phyloP scores from a whole-genome alignment of 2,329 filamentous ascomycete genomes.

The Salinomyces thailandicus region DNA sequence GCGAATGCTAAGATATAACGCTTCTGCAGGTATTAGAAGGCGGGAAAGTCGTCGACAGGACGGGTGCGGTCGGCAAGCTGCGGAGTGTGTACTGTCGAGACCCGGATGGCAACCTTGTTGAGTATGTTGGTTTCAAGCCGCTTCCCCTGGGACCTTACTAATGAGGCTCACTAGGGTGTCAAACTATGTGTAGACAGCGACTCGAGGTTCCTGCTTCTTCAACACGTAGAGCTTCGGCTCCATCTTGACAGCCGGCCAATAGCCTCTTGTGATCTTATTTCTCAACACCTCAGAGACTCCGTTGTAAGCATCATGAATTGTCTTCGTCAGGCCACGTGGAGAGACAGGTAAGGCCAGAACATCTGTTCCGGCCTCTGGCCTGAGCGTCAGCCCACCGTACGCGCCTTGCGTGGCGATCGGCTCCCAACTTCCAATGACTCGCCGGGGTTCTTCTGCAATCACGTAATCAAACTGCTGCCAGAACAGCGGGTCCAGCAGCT shows the following conservation, averaged over 20 bases:
- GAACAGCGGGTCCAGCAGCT: constrained; percentile 41
- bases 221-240: constrained; percentile 45
- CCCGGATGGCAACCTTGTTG: constrained; percentile 52
- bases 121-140: too few species aligned
- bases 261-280: constrained; percentile 35
- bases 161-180: constrained; percentile 14
- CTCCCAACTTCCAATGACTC: constrained; percentile 43
- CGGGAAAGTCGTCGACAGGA: constrained; percentile 42
- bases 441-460: constrained; percentile 42
- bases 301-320: constrained; percentile 11
- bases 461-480: constrained; percentile 51
- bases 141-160: too few species aligned
- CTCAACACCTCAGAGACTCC: constrained; percentile 8
- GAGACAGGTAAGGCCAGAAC: constrained; percentile 11
- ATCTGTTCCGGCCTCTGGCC: constrained; percentile 27
- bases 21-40: constrained; percentile 33
- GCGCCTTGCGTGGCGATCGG: constrained; percentile 40
- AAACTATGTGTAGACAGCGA: constrained; percentile 18
- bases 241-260: constrained; percentile 46
- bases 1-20: too few species aligned
- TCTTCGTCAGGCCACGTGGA: constrained; percentile 3
- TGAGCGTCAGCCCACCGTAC: constrained; percentile 41
- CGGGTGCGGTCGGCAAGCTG: constrained; percentile 45
- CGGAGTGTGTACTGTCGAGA: constrained; percentile 51
- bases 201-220: constrained; percentile 17